phyloP scores from a whole-genome alignment of 1,139 yeast species.

The Candida tetrigidarum region DNA sequence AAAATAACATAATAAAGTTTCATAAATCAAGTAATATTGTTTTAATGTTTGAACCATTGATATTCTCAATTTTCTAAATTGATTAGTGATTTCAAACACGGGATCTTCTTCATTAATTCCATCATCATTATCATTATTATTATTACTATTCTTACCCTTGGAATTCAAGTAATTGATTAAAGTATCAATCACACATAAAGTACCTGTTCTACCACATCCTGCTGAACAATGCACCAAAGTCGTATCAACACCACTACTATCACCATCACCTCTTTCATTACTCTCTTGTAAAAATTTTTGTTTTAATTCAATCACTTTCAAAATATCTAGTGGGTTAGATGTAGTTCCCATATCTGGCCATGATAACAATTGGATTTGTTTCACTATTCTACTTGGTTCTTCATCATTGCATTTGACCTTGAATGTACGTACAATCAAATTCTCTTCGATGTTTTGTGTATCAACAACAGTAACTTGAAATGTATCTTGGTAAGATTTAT shows the following conservation, averaged over 20 bases:
- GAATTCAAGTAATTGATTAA: constrained; percentile 48
- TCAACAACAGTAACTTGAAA: constrained; percentile 34
- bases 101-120: constrained; percentile 32
- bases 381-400: constrained; percentile 25
- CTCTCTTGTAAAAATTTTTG: constrained; percentile 28
- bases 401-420: constrained; percentile 28
- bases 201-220: constrained; percentile 85
- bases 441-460: constrained; percentile 20
- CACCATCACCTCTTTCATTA: not conserved
- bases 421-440: constrained; percentile 40
- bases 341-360: constrained; percentile 61
- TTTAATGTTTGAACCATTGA: constrained; percentile 73
- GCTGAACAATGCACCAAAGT: constrained; percentile 82
- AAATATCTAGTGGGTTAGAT: constrained; percentile 41
- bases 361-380: constrained; percentile 52
- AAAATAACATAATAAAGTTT: constrained; percentile 36
- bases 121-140: constrained; percentile 17
- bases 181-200: constrained; percentile 74
- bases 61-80: constrained; percentile 50
- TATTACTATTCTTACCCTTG: no score
- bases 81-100: constrained; percentile 54
- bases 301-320: constrained; percentile 46
- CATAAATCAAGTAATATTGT: constrained; percentile 77
- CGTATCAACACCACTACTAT: constrained; percentile 28
- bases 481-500: constrained; percentile 39